Percentiles rank a stretch among this genome's conserved stretches.
Conservation (phyloP, 139 green algal species). For the Edaphochlamys debaryana region DNA sequence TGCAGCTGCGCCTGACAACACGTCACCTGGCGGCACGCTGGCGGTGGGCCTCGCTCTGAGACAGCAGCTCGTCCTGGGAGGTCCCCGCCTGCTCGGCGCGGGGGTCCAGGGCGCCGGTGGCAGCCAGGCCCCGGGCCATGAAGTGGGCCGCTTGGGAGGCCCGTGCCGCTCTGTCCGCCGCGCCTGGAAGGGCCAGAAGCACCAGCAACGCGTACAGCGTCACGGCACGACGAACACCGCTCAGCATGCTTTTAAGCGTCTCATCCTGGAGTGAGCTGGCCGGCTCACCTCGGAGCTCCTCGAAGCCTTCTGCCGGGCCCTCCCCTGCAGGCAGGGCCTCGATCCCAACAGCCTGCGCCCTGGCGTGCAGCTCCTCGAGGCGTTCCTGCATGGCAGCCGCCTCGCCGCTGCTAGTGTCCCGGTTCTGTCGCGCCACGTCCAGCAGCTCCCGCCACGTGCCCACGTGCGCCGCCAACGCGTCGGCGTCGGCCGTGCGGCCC, state of each 20-base stretch:
- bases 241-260: too few relatives aligned
- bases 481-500: constrained; percentile 8
- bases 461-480: constrained; percentile 26
- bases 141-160: not conserved
- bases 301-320: not conserved
- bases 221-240: too few relatives aligned
- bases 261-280: too few relatives aligned
- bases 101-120: not conserved
- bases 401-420: constrained; percentile 6
- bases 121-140: not conserved
- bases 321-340: too few relatives aligned
- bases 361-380: not conserved
- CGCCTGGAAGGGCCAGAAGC: not conserved
- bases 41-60: constrained; percentile 13
- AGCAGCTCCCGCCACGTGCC: constrained; percentile 20
- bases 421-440: constrained; percentile 16
- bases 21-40: constrained; percentile 2
- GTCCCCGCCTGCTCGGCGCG: not conserved
- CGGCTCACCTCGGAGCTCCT: constrained; percentile 12
- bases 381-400: not conserved
- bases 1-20: too few relatives aligned
- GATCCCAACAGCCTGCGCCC: not conserved
- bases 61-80: not conserved
- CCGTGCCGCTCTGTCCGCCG: not conserved
- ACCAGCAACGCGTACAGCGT: too few relatives aligned